Base-by-base conservation (phyloP, 202 grass and related monocot species). In the Carex sylvatica region DNA sequence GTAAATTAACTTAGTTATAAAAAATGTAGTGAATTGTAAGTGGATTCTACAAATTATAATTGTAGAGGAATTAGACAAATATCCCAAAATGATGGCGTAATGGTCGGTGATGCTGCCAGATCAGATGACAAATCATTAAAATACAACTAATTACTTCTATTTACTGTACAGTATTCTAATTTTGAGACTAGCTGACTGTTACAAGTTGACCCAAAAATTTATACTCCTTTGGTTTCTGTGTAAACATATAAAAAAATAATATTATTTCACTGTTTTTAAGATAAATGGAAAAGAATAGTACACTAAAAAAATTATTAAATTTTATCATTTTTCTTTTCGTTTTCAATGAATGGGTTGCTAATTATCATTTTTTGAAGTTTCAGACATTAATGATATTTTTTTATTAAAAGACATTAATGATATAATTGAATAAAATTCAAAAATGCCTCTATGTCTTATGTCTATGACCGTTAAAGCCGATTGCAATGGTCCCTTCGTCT, bases 61-160 rank as follows among this genome's bases (percentile, higher is more conserved):
- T 77, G 12, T 36, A 36, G 53, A 76, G 15, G 7, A 59, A 77
- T 59, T 77, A 77, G 26, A 77, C 15, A 15, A 77, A 19, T 20
- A 59, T 20, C 26, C 53, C 16, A 59, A 77, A 77, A 77, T 59
- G 8, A 38, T 77, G 74, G 74, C 74, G 74, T 59, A 38, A 77
- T 77, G 74, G 28, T 38, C 53, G 52, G 74, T 77, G 74, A 59
- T 77, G 16, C 16, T 59, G 74, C 74, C 53, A 77, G 74, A 77
- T 77, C 74, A 77, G 38, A 72, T 35, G 9, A 59, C 9, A 77
- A 38, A 19, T 77, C 52, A 18, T 35, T 36, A 77, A 58, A 15
- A 40, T 40, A 40, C 38, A 28, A 54, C 19, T 26, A 49, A 19
- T n/a, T n/a, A n/a, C 40, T 23, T 22, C 26, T 77, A 77, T 35